Conservation (phyloP, 2,329 filamentous ascomycete genomes). For the Pseudocercospora vitis region DNA sequence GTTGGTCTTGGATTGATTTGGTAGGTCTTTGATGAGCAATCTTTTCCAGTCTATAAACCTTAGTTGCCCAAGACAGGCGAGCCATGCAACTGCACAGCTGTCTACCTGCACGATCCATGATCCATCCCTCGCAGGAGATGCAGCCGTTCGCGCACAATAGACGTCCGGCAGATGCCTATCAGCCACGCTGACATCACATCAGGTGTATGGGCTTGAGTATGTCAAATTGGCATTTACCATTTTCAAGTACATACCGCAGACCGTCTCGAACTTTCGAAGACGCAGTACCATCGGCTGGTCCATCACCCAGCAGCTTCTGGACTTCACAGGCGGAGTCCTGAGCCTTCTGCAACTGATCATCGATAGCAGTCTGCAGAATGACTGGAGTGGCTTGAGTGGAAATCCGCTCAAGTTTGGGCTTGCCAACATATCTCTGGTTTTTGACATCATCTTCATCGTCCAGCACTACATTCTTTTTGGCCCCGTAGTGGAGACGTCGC, state of each 20-base stretch:
- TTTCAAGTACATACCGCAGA: conserved; percentile 90
- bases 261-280: conserved; percentile 78
- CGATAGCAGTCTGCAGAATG: conserved; percentile 78
- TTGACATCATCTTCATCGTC: conserved; percentile 79
- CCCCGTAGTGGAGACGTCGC: conserved; percentile 27
- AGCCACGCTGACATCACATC: not conserved
- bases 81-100: not conserved
- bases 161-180: not conserved
- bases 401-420: conserved; percentile 90
- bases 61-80: not conserved
- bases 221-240: conserved; percentile 87
- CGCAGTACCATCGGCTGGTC: conserved; percentile 69
- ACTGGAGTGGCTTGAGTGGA: conserved; percentile 88
- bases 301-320: conserved; percentile 79
- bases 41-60: no score
- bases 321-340: conserved; percentile 76
- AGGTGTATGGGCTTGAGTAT: conserved; percentile 72
- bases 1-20: conserved; percentile 66
- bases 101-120: conserved; percentile 1
- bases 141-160: not conserved
- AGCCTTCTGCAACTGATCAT: conserved; percentile 79
- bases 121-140: not conserved
- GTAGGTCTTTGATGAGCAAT: conserved; percentile 46
- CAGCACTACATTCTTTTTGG: conserved; percentile 86
- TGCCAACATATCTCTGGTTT: conserved; percentile 80